Percentiles rank a stretch among this genome's conserved stretches.
Evolutionary conservation across 163 green algal species (phyloP).

Genomic region (Chlorella variabilis): DNA sequence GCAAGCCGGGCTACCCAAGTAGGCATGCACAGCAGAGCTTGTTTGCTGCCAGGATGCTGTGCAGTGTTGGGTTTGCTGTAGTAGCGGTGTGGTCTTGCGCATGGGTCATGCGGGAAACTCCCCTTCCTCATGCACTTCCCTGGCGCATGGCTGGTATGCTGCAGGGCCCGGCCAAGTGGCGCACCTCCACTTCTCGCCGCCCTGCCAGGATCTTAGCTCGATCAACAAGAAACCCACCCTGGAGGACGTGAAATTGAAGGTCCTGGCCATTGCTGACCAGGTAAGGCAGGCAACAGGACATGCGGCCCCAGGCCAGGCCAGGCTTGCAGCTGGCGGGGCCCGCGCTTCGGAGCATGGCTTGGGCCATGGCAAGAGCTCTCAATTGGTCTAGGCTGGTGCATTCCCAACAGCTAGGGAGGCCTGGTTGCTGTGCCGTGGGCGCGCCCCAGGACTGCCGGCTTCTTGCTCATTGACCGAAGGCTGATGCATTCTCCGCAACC

Average conservation of each 20-base stretch:
- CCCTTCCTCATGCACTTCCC: neutral
- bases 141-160: neutral
- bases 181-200: constrained; percentile 23
- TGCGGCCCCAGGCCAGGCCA: too few relatives aligned
- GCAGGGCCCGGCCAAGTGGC: neutral
- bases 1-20: neutral
- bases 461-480: too few relatives aligned
- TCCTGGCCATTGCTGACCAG: neutral
- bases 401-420: too few relatives aligned
- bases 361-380: too few relatives aligned
- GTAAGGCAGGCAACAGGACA: neutral
- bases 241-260: neutral
- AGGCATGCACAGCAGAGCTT: neutral
- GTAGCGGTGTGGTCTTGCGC: too few relatives aligned
- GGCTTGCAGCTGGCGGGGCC: too few relatives aligned
- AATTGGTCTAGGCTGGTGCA: too few relatives aligned
- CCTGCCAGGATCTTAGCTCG: constrained; percentile 7
- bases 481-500: too few relatives aligned
- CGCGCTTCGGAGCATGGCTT: too few relatives aligned
- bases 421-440: too few relatives aligned
- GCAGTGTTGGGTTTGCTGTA: neutral
- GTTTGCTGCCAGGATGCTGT: neutral
- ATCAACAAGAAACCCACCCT: neutral
- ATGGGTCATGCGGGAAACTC: neutral
- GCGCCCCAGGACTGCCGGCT: too few relatives aligned